phyloP scores from a whole-genome alignment of 768 basidiomycete species.

The Pluteus cervinus region DNA sequence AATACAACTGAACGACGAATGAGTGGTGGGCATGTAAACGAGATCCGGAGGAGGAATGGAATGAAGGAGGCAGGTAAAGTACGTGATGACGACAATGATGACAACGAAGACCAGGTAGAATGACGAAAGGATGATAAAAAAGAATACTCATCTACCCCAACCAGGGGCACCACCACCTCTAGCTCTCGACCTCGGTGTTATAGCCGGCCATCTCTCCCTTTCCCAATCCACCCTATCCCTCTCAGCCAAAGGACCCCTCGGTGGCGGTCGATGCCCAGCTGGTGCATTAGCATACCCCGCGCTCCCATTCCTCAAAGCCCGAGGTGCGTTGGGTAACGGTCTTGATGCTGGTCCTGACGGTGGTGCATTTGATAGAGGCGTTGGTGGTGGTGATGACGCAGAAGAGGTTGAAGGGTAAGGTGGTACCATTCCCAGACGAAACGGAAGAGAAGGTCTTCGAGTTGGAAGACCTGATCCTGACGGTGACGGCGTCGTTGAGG shows the following conservation, averaged over 20 bases:
- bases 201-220: slow-evolving; percentile 27
- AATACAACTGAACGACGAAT: too few species aligned
- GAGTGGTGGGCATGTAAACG: too few species aligned
- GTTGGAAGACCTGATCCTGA: too few species aligned
- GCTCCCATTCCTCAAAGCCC: slow-evolving; percentile 11
- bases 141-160: slow-evolving; percentile 21
- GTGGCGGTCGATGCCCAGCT: slow-evolving; percentile 27
- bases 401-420: slow-evolving; percentile 12
- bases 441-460: too few species aligned
- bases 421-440: too few species aligned
- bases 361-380: slow-evolving; percentile 1
- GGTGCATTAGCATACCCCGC: slow-evolving; percentile 11
- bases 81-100: too few species aligned
- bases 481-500: slow-evolving; percentile 12
- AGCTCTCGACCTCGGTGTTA: slow-evolving; percentile 19
- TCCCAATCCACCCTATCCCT: slow-evolving; percentile 42
- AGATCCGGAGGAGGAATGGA: too few species aligned
- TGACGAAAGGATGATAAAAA: too few species aligned
- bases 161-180: slow-evolving; percentile 30
- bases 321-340: slow-evolving; percentile 18
- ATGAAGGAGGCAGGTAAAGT: too few species aligned
- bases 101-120: too few species aligned
- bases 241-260: slow-evolving; percentile 48
- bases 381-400: slow-evolving; percentile 8
- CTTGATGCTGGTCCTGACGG: slow-evolving; percentile 4